phyloP scores from a whole-genome alignment of 139 green algal species.

The Desmodesmus armatus region DNA sequence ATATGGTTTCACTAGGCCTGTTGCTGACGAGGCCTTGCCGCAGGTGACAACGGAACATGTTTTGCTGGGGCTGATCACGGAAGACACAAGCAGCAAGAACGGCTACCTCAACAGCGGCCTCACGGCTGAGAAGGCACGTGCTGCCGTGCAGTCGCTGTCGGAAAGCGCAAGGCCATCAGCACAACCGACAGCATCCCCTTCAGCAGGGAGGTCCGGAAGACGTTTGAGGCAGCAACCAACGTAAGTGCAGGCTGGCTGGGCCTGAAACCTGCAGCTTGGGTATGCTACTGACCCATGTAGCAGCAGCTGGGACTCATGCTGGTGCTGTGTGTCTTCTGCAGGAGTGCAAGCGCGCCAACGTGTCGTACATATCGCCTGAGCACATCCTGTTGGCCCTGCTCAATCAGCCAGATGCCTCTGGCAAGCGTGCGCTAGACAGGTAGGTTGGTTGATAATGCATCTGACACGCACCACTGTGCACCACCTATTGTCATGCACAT shows the following conservation, averaged over 20 bases:
- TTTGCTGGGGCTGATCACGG: constrained; percentile 88
- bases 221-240: constrained; percentile 87
- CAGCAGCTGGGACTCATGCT: neutral
- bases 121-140: constrained; percentile 49
- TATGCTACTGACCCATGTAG: neutral
- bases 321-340: constrained; percentile 46
- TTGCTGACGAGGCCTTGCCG: neutral
- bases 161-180: constrained; percentile 49
- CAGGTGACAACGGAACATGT: constrained; percentile 89
- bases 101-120: constrained; percentile 84
- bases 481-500: too few species aligned
- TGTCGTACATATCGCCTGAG: constrained; percentile 93
- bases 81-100: constrained; percentile 67
- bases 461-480: neutral
- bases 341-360: constrained; percentile 79
- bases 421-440: constrained; percentile 60
- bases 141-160: constrained; percentile 58
- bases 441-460: too few species aligned
- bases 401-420: constrained; percentile 52
- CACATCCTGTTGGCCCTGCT: constrained; percentile 91
- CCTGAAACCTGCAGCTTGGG: neutral
- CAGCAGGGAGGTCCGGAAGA: constrained; percentile 74
- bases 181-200: constrained; percentile 78
- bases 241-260: too few species aligned
- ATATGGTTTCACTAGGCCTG: neutral